phyloP scores from a whole-genome alignment of 495 filamentous ascomycete genomes.

The Penicillium diatomitis region DNA sequence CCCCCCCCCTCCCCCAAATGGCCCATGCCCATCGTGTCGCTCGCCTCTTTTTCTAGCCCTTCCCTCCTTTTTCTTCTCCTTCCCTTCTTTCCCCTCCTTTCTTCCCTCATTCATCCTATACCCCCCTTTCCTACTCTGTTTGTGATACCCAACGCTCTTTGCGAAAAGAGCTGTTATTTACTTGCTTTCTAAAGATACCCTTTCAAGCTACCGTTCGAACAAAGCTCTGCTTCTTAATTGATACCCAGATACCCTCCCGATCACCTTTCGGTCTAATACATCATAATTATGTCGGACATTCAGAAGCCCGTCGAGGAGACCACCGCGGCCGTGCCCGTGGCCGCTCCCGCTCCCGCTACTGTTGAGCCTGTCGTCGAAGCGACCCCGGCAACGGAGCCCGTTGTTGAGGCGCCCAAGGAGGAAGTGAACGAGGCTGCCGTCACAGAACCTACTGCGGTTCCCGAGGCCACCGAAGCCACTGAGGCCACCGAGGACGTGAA shows the following conservation, averaged over 20 bases:
- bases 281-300: conserved; percentile 43
- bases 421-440: conserved; percentile 23
- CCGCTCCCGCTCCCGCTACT: no score
- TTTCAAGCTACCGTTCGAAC: conserved; percentile 16
- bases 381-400: conserved; percentile 13
- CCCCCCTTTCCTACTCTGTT: conserved; percentile 26
- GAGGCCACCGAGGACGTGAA: conserved; percentile 42
- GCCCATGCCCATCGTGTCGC: conserved; percentile 5
- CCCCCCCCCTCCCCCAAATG: conserved; percentile 10
- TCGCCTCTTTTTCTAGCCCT: conserved; percentile 20
- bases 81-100: conserved; percentile 14
- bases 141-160: conserved; percentile 41
- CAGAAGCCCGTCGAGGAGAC: conserved; percentile 43
- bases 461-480: conserved; percentile 23
- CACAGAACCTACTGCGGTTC: conserved; percentile 27
- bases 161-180: conserved; percentile 28
- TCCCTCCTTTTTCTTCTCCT: conserved; percentile 22
- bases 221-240: conserved; percentile 29
- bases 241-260: conserved; percentile 18
- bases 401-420: conserved; percentile 31
- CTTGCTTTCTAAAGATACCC: conserved; percentile 31
- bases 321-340: conserved; percentile 29
- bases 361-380: no score
- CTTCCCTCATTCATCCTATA: conserved; percentile 14
- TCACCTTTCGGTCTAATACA: conserved; percentile 15